A percentile compares a stretch with the other conserved stretches of the same genome.
Conservation (phyloP, 805 yeast genomes). For the Saturnispora diversa region DNA sequence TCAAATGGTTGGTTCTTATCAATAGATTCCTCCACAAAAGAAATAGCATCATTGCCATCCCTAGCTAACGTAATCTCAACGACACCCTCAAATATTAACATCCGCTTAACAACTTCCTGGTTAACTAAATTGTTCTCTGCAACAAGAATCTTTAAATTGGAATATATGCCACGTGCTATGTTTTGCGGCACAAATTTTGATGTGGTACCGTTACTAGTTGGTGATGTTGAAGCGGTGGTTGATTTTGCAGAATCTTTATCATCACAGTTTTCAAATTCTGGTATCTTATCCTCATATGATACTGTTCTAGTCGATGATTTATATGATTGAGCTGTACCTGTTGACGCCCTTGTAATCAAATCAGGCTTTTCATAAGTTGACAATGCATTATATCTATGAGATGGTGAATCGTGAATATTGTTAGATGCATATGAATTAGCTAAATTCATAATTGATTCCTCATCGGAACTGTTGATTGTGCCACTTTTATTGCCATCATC, state of each 20-base stretch:
- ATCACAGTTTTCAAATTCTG: neutral
- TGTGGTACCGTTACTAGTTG: neutral
- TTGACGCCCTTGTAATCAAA: conserved; percentile 38
- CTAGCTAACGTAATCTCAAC: conserved; percentile 66
- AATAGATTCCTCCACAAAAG: conserved; percentile 44
- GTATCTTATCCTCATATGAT: neutral
- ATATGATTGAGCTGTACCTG: conserved; percentile 43
- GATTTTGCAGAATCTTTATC: neutral
- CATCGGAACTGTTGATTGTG: neutral
- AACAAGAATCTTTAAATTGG: conserved; percentile 49
- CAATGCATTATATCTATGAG: conserved; percentile 1
- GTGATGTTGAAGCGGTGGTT: neutral
- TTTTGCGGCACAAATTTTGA: too few species aligned
- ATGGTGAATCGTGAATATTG: neutral
- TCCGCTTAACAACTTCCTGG: conserved; percentile 86
- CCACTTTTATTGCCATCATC: conserved; percentile 10
- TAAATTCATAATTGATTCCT: conserved; percentile 6
- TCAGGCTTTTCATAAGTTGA: conserved; percentile 35
- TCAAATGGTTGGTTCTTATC: conserved; percentile 43
- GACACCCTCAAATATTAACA: conserved; percentile 81
- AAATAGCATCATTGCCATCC: conserved; percentile 87
- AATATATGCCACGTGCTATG: too few species aligned
- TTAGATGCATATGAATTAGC: conserved; percentile 13
- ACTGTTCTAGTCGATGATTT: conserved; percentile 9
- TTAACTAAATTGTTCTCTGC: conserved; percentile 94